Base-by-base conservation (phyloP, 768 basidiomycete species). In the Neoboletus magnificus region DNA sequence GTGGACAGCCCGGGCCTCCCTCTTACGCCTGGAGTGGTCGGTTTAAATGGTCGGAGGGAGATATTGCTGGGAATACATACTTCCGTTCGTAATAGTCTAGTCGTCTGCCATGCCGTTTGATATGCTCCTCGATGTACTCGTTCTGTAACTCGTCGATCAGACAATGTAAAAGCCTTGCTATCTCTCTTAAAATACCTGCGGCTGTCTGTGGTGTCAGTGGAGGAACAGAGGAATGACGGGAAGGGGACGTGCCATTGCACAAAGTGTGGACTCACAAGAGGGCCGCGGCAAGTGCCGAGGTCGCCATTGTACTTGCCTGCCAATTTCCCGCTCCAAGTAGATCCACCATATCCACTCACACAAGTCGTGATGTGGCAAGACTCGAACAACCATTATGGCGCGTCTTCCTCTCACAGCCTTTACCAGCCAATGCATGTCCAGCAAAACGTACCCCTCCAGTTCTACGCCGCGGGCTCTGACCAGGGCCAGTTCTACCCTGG, bases 71-170 rank as follows among this genome's bases (percentile, higher is more conserved):
- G 44, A 51, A 35, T 39, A 76, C 91, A 62, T 70, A 96, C 93
- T 89, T 96, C 67, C 86, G 83, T 79, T 99, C 97, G 73, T 89
- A 94, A 73, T 96, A 85, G 78, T 99, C 95, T 78, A 98, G 77
- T 68, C 94, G 85, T 62, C 94, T 84, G 70, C 96, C 96, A 83
- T 98, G 91, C 50, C 93, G 87, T 76, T 93, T 94, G 73, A 98
- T 95, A 69, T 92, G 90, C 79, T 99, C 96, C 73, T 98, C 96
- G 74, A 99, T 98, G 73, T 98, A 98, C 72, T 98, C 95, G 81
- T 98, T 98, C 92, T 99, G 60, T 54, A 56, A 55, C 15, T 25
- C 15, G 23, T 23, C 5, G 15, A 47, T 66, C 51, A 70, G 64
- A 43, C 2, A 39, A 11, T 29, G n/a, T 35, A 9, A 25, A 33